Percentiles rank a stretch among this genome's conserved stretches.
Conservation (phyloP, 2,329 filamentous ascomycete species). For the Daldinia sp. region DNA sequence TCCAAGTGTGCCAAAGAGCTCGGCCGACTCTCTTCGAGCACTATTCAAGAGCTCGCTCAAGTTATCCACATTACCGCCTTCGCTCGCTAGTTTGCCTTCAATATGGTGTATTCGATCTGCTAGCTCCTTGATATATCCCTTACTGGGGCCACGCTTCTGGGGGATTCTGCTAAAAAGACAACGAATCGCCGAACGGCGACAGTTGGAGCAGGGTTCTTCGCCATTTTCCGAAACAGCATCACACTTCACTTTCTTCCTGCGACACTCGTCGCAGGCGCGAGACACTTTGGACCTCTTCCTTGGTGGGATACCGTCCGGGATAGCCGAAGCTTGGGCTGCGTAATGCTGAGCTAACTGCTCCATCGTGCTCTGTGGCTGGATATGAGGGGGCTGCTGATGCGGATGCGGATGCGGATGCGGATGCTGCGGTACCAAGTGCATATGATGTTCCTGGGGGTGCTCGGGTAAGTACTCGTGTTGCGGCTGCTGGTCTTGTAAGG, state of each 20-base stretch:
- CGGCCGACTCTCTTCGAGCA: slow-evolving; percentile 52
- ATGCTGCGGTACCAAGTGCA: slow-evolving; percentile 44
- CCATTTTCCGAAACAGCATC: slow-evolving; percentile 80
- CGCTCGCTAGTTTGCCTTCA: slow-evolving; percentile 75
- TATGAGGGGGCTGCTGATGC: slow-evolving; percentile 28
- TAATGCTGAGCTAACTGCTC: slow-evolving; percentile 52
- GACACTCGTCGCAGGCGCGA: slow-evolving; percentile 86
- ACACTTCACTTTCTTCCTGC: slow-evolving; percentile 89
- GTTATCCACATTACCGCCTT: slow-evolving; percentile 55
- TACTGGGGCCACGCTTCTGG: slow-evolving; percentile 88
- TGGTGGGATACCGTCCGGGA: slow-evolving; percentile 69
- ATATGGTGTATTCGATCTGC: slow-evolving; percentile 84
- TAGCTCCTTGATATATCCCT: slow-evolving; percentile 94
- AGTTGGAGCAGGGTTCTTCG: slow-evolving; percentile 81
- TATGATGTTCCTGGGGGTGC: slow-evolving; percentile 40
- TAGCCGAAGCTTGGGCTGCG: slow-evolving; percentile 41
- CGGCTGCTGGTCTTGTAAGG: slow-evolving; percentile 42
- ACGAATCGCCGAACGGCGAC: slow-evolving; percentile 75
- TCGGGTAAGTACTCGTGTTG: slow-evolving; percentile 31
- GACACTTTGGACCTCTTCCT: slow-evolving; percentile 87
- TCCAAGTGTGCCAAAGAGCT: slow-evolving; percentile 62
- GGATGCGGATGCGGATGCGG: slow-evolving; percentile 40
- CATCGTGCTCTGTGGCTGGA: slow-evolving; percentile 35
- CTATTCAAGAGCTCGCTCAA: slow-evolving; percentile 52
- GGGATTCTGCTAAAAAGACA: slow-evolving; percentile 89